Percentiles rank a stretch among this genome's conserved stretches.
Evolutionary conservation across 108 stramenopile genomes (phyloP).

Genomic region (Cyclotella atomus): DNA sequence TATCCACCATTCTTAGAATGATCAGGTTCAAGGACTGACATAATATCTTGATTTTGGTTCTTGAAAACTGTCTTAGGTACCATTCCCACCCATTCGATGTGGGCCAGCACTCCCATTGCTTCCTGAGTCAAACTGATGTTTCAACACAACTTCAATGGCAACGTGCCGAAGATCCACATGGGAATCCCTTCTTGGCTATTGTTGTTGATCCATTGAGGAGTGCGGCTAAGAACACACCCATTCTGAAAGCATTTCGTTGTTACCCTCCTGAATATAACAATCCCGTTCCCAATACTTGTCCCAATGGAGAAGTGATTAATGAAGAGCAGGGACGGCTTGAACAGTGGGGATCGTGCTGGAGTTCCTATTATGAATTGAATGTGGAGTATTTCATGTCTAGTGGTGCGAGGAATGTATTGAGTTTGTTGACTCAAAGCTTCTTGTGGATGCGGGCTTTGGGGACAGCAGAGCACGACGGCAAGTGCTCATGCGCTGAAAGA

Average conservation of each 20-base stretch:
- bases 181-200: conserved; percentile 96
- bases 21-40: too few species aligned
- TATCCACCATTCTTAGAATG: too few species aligned
- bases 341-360: conserved; percentile 97
- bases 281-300: conserved; percentile 74
- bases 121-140: conserved; percentile 93
- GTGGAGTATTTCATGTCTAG: conserved; percentile 81
- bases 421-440: conserved; percentile 82
- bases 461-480: conserved; percentile 36
- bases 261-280: conserved; percentile 92
- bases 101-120: conserved; percentile 87
- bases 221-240: conserved; percentile 69
- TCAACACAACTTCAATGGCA: conserved; percentile 97
- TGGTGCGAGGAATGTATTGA: conserved; percentile 69
- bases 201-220: conserved; percentile 92
- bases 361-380: conserved; percentile 91
- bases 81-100: conserved; percentile 99
- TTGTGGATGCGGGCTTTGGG: conserved; percentile 87
- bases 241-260: conserved; percentile 96
- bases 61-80: too few species aligned
- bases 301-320: conserved; percentile 83
- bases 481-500: conserved; percentile 20
- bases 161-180: conserved; percentile 93
- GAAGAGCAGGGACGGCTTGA: conserved; percentile 81
- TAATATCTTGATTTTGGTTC: too few species aligned